Conservation (phyloP, 257 asterid species). For the Pogostemon cablin region DNA sequence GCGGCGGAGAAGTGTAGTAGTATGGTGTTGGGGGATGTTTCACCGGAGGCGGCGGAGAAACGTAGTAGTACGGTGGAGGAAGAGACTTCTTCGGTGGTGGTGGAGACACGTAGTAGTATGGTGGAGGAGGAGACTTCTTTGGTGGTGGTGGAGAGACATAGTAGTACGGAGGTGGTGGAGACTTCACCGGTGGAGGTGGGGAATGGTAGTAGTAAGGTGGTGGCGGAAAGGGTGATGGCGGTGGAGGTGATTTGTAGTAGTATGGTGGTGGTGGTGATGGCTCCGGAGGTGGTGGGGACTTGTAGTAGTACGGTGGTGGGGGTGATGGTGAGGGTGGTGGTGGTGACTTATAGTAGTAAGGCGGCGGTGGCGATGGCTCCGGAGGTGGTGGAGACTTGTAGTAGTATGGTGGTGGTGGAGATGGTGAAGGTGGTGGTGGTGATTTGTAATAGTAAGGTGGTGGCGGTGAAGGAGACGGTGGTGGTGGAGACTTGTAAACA, state of each 20-base stretch:
- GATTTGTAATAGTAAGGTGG: slow-evolving; percentile 34
- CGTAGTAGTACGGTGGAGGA: slow-evolving; percentile 31
- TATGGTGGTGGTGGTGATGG: slow-evolving; percentile 27
- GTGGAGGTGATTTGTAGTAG: slow-evolving; percentile 27
- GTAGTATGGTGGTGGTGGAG: slow-evolving; percentile 38
- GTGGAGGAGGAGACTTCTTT: slow-evolving; percentile 4
- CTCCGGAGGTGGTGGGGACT: slow-evolving; percentile 4
- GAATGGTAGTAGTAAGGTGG: slow-evolving; percentile 32
- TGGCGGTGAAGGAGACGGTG: slow-evolving; percentile 28
- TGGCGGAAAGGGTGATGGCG: slow-evolving; percentile 27
- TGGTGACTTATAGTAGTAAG: slow-evolving; percentile 29
- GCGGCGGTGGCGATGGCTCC: slow-evolving; percentile 33
- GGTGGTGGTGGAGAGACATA: slow-evolving; percentile 39
- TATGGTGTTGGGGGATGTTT: background rate
- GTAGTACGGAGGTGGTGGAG: slow-evolving; percentile 20
- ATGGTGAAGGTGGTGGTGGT: slow-evolving; percentile 38
- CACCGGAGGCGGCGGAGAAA: slow-evolving; percentile 35
- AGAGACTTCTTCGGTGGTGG: slow-evolving; percentile 36
- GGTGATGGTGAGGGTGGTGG: slow-evolving; percentile 35
- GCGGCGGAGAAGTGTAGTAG: background rate
- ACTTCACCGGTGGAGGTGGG: slow-evolving; percentile 28
- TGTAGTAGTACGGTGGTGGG: slow-evolving; percentile 19
- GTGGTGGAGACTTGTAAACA: slow-evolving; percentile 36
- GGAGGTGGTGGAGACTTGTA: slow-evolving; percentile 45
- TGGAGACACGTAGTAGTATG: slow-evolving; percentile 33